Base-by-base conservation (phyloP, 225 moss, liverwort and hornwort species). In the Physcomitrium patens region DNA sequence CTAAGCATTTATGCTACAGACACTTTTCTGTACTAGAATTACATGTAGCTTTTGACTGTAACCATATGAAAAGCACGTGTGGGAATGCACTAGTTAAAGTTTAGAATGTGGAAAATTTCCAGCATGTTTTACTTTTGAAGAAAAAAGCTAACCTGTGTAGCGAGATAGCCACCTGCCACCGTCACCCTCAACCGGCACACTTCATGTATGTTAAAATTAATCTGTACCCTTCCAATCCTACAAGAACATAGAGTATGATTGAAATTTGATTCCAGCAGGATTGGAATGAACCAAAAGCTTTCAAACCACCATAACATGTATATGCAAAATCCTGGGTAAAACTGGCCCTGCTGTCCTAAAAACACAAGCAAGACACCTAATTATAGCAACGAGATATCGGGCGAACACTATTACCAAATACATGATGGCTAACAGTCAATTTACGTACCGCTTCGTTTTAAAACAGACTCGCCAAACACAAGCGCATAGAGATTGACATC, bases 401-500 rank as follows among this genome's bases (percentile, higher is more conserved):
- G 52, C 28, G 50, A 71, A 52, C 26, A 22, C 60, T 24, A 58
- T 52, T 44, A 45, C 24, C 55, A 55, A 47, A 7, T 37, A 14
- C 48, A 47, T 48, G 37, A 51, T 51, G 31, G 62, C 71, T 9
- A 58, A 56, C 45, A 70, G 18, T 37, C 31, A 7, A 37, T 37
- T 4, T 3, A 37, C 31, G 63, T 63, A 95, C 99, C 63, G 95
- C 99, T 73, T 95, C 99, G 74, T 95, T 99, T n/a, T 17, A 95
- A 75, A 51, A 99, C 99, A 43, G 99, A 99, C 82, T 99, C 99
- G 73, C 99, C 95, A 65, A 95, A 99, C 22, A 99, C 99, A 57
- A 99, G 84, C 17, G 99, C 95, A 70, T 99, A 99, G 41, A 95
- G 90, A 79, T 95, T 99, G 43, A 88, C 90, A 82, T 99, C 99